Percentiles rank a stretch among this genome's conserved stretches.
Evolutionary conservation across 257 asterid species (phyloP).

Genomic region (Craterostigma plantagineum): DNA sequence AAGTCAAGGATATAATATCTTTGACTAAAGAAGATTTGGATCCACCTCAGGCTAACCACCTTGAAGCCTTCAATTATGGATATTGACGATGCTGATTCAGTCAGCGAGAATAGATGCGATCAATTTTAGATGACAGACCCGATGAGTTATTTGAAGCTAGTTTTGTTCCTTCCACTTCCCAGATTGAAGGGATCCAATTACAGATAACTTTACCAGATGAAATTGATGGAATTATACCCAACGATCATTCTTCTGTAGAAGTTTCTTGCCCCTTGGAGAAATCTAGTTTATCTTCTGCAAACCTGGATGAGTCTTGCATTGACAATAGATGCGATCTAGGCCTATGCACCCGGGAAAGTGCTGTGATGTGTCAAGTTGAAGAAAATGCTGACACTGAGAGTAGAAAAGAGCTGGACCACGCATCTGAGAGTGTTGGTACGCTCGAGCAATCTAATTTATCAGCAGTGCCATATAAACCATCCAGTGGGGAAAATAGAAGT

Average conservation of each 20-base stretch:
- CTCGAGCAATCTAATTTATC: not conserved
- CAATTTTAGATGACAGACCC: slow-evolving; percentile 12
- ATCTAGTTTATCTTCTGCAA: slow-evolving; percentile 6
- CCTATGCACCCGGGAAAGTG: slow-evolving; percentile 11
- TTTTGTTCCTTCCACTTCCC: not conserved
- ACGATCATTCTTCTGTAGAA: slow-evolving; percentile 12
- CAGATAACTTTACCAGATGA: slow-evolving; percentile 11
- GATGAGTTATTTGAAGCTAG: slow-evolving; percentile 14
- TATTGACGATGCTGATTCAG: slow-evolving; percentile 1
- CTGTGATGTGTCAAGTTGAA: slow-evolving; percentile 8
- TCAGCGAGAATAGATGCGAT: slow-evolving; percentile 3
- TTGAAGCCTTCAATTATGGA: slow-evolving; percentile 9
- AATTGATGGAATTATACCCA: not conserved
- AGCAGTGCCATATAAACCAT: too few relatives aligned
- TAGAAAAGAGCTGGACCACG: slow-evolving; percentile 2
- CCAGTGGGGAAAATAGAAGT: too few relatives aligned
- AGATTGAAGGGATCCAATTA: slow-evolving; percentile 10
- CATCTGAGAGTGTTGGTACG: not conserved
- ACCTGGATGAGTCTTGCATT: slow-evolving; percentile 13
- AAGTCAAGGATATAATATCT: slow-evolving; percentile 30
- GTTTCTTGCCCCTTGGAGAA: slow-evolving; percentile 13
- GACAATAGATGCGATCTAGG: slow-evolving; percentile 12
- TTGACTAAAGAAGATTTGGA: slow-evolving; percentile 6
- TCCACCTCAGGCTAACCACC: slow-evolving; percentile 5
- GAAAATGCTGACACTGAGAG: slow-evolving; percentile 8